These are phyloP conservation scores for Nothophaeocryptopus gaeumannii DNA, from an alignment of 2,329 filamentous ascomycete species.

Conservation along the genomic window DNA sequence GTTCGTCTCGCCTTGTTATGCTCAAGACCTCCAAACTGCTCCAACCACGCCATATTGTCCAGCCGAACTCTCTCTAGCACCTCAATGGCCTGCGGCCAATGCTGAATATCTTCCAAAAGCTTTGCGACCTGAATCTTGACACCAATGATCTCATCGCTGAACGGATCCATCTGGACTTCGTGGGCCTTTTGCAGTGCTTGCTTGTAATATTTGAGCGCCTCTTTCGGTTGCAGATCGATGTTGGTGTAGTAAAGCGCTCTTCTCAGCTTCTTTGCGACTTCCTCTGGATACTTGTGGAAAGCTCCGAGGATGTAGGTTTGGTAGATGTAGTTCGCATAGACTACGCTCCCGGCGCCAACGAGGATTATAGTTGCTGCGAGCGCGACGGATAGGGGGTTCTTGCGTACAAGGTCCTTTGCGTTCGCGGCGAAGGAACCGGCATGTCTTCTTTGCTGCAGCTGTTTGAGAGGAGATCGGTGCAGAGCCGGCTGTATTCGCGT, in stretches of 20 bases:
- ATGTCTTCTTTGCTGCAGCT: slow-evolving; percentile 20
- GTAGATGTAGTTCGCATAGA: slow-evolving; percentile 49
- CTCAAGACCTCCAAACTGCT: slow-evolving; percentile 43
- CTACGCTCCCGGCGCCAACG: slow-evolving; percentile 38
- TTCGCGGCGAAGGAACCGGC: slow-evolving; percentile 26
- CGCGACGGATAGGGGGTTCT: slow-evolving; percentile 42
- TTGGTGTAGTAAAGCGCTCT: slow-evolving; percentile 85
- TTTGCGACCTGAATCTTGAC: slow-evolving; percentile 78
- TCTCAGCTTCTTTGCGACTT: slow-evolving; percentile 74
- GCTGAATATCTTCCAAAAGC: slow-evolving; percentile 74
- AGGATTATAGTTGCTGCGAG: slow-evolving; percentile 35
- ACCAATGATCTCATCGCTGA: slow-evolving; percentile 86
- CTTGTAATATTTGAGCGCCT: slow-evolving; percentile 80
- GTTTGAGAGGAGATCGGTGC: slow-evolving; percentile 12
- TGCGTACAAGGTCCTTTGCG: slow-evolving; percentile 35
- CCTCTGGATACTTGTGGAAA: slow-evolving; percentile 62
- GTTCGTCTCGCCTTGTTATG: slow-evolving; percentile 54
- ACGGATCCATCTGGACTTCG: slow-evolving; percentile 76
- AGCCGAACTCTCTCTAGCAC: slow-evolving; percentile 72
- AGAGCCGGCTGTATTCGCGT: slow-evolving; percentile 9
- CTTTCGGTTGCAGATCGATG: slow-evolving; percentile 67
- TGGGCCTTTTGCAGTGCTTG: slow-evolving; percentile 71
- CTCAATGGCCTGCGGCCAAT: slow-evolving; percentile 67
- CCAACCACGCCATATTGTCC: slow-evolving; percentile 60
- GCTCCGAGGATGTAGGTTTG: slow-evolving; percentile 46